A percentile compares a stretch with the other conserved stretches of the same genome.
Conservation (phyloP, 129 eudicot genomes). For the Lactuca sativa region DNA sequence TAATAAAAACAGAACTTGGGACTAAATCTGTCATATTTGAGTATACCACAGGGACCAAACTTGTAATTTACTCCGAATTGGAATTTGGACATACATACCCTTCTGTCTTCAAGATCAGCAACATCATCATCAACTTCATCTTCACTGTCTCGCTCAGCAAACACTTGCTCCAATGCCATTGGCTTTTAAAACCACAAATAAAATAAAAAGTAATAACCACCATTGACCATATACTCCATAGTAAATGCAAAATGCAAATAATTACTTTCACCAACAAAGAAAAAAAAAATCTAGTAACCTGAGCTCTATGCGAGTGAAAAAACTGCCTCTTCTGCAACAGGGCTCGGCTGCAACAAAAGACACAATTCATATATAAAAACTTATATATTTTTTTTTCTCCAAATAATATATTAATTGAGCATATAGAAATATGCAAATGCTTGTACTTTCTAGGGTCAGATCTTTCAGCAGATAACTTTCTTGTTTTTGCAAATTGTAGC, state of each 20-base stretch:
- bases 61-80: neutral
- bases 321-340: constrained; percentile 90
- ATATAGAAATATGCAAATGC: neutral
- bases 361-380: neutral
- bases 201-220: neutral
- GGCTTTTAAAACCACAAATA: constrained; percentile 42
- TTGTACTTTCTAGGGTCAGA: constrained; percentile 75
- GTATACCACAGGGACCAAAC: too few species aligned
- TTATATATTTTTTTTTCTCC: neutral
- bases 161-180: constrained; percentile 78
- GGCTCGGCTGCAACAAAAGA: constrained; percentile 53
- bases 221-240: neutral
- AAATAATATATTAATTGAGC: neutral
- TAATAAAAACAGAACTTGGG: too few species aligned
- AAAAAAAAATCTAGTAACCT: constrained; percentile 46
- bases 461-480: constrained; percentile 80
- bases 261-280: neutral
- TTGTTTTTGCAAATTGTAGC: constrained; percentile 85
- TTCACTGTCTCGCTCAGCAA: constrained; percentile 83
- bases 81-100: constrained; percentile 43
- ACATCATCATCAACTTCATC: constrained; percentile 95
- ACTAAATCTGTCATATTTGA: neutral
- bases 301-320: constrained; percentile 98
- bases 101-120: constrained; percentile 82
- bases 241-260: neutral